Evolutionary conservation across 768 basidiomycete species (phyloP).

Genomic region (Mycena floridula): DNA sequence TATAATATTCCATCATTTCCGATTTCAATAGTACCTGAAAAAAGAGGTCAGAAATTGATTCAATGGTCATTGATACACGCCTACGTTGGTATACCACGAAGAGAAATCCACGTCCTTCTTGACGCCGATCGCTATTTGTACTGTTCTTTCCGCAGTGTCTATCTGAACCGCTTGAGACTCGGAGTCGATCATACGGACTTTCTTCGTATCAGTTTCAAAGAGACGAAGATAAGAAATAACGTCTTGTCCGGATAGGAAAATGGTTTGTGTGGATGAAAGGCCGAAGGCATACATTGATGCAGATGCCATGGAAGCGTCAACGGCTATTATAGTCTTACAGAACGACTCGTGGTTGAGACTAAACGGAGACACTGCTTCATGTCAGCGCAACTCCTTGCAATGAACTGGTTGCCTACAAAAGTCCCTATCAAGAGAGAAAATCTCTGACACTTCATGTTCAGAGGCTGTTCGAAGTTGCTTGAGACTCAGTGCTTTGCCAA

Average conservation of each 20-base stretch:
- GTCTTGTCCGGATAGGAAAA: slow-evolving; percentile 77
- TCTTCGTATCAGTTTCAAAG: slow-evolving; percentile 60
- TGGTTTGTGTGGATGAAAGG: slow-evolving; percentile 58
- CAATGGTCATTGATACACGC: slow-evolving; percentile 15
- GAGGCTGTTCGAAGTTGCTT: slow-evolving; percentile 86
- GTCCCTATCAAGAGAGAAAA: slow-evolving; percentile 81
- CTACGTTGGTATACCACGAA: slow-evolving; percentile 92
- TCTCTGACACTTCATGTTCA: slow-evolving; percentile 80
- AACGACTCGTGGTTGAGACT: slow-evolving; percentile 61
- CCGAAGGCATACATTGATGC: slow-evolving; percentile 64
- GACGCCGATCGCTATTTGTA: slow-evolving; percentile 90
- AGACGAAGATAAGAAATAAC: slow-evolving; percentile 64
- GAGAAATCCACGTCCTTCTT: slow-evolving; percentile 96
- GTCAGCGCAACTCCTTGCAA: slow-evolving; percentile 6
- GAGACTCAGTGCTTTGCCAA: slow-evolving; percentile 74
- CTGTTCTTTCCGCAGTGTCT: slow-evolving; percentile 82
- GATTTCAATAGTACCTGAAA: slow-evolving; percentile 92
- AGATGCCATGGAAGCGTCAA: slow-evolving; percentile 75
- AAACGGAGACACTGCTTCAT: slow-evolving; percentile 67
- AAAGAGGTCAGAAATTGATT: no score
- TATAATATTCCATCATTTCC: slow-evolving; percentile 99
- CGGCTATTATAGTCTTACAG: slow-evolving; percentile 63
- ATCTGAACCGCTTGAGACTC: slow-evolving; percentile 61
- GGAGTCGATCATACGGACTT: slow-evolving; percentile 74
- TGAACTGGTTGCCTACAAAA: slow-evolving; percentile 55